phyloP scores from a whole-genome alignment of 371 early-diverging fungal genomes.

The Zopfochytrium polystomum region DNA sequence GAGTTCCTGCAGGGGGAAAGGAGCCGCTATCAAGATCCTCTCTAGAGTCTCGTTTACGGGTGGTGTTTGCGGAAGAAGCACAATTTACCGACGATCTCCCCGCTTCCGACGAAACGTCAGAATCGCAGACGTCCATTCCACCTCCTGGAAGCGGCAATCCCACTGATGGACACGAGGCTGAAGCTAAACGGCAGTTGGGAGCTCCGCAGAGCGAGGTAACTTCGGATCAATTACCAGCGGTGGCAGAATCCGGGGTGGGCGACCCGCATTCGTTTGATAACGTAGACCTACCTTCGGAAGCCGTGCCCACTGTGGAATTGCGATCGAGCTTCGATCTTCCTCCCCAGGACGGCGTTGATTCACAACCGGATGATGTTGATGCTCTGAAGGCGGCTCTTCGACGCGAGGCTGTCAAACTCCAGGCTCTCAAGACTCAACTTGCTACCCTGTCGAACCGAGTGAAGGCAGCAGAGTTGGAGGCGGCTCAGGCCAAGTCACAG shows the following conservation, averaged over 20 bases:
- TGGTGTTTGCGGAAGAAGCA: too few species aligned
- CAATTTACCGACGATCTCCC: too few species aligned
- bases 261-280: neutral
- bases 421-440: neutral
- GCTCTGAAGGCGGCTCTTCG: neutral
- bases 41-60: too few species aligned
- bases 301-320: too few species aligned
- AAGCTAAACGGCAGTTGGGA: too few species aligned
- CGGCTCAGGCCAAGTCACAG: conserved; percentile 21
- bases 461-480: conserved; percentile 24
- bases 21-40: too few species aligned
- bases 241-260: too few species aligned
- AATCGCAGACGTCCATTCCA: neutral
- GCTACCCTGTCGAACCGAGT: neutral
- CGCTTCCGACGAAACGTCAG: too few species aligned
- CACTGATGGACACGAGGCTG: neutral
- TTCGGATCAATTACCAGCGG: neutral
- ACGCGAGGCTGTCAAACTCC: neutral
- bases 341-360: neutral
- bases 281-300: neutral
- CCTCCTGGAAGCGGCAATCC: neutral
- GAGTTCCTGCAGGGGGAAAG: too few species aligned
- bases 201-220: neutral
- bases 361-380: neutral
- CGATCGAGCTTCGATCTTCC: too few species aligned